Percentiles rank a stretch among this genome's conserved stretches.
Conservation (phyloP, 495 filamentous ascomycete species). For the Talaromyces nanjingensis region DNA sequence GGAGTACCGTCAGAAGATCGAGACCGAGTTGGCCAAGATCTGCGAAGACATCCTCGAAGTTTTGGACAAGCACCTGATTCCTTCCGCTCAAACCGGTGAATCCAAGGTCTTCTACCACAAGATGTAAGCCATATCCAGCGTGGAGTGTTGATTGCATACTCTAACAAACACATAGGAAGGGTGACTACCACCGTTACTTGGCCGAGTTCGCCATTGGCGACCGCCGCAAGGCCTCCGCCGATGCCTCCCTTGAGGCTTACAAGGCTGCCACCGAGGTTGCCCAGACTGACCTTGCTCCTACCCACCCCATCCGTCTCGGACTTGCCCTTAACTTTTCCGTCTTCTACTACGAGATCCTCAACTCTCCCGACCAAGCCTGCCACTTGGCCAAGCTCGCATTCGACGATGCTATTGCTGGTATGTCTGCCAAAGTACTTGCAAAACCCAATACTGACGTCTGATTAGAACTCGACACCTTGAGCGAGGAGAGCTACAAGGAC, state of each 20-base stretch:
- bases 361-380: constrained; percentile 97
- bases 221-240: constrained; percentile 94
- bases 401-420: constrained; percentile 97
- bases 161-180: constrained; percentile 63
- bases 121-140: constrained; percentile 59
- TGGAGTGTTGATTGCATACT: neutral
- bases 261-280: constrained; percentile 97
- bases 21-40: constrained; percentile 97
- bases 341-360: constrained; percentile 99
- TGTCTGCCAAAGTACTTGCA: constrained; percentile 20
- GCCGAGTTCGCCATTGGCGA: constrained; percentile 98
- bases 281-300: constrained; percentile 94
- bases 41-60: constrained; percentile 98
- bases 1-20: constrained; percentile 99
- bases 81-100: constrained; percentile 92
- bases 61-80: constrained; percentile 92
- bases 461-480: constrained; percentile 93
- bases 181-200: constrained; percentile 99
- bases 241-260: constrained; percentile 96
- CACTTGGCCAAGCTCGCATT: constrained; percentile 99
- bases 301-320: constrained; percentile 97
- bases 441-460: constrained; percentile 13
- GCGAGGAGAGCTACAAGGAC: constrained; percentile 99
- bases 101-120: constrained; percentile 99
- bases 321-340: constrained; percentile 99